Evolutionary conservation across 345 rosid genomes (phyloP).

Genomic region (Cardamine occulta): DNA sequence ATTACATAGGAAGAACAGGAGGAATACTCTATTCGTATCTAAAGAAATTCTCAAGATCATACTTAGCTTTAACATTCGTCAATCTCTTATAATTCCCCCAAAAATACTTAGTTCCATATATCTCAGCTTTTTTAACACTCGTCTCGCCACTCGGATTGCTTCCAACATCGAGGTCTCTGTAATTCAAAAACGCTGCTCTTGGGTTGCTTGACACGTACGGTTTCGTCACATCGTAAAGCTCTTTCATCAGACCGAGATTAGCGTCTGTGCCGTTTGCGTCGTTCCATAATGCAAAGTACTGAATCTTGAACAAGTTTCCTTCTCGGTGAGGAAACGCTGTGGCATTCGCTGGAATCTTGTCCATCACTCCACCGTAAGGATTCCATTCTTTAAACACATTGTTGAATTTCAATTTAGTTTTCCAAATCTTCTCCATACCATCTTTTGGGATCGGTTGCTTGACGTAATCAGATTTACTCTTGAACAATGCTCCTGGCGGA

Average conservation of each 20-base stretch:
- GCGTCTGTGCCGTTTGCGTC: constrained; percentile 8
- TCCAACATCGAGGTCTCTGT: constrained; percentile 44
- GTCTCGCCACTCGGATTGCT: constrained; percentile 4
- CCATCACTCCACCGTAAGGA: constrained; percentile 65
- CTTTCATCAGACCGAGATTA: constrained; percentile 39
- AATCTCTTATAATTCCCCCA: constrained; percentile 39
- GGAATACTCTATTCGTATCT: constrained; percentile 45
- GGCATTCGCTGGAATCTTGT: constrained; percentile 41
- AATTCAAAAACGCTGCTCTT: constrained; percentile 44
- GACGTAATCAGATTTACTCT: constrained; percentile 56
- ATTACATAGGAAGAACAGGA: constrained; percentile 13
- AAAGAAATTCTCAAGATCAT: constrained; percentile 49
- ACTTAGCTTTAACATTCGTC: constrained; percentile 39
- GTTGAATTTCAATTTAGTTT: constrained; percentile 39
- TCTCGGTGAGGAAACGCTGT: constrained; percentile 60
- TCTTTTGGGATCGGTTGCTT: constrained; percentile 39
- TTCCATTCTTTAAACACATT: constrained; percentile 40
- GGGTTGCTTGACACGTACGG: constrained; percentile 55
- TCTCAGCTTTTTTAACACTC: constrained; percentile 21
- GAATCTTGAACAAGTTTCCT: constrained; percentile 51
- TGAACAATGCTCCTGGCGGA: constrained; percentile 32
- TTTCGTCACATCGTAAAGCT: constrained; percentile 43
- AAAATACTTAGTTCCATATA: constrained; percentile 46
- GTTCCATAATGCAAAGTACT: constrained; percentile 43
- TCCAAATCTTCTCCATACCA: constrained; percentile 45